These are phyloP conservation scores for Mycena citricolor DNA, from an alignment of 1,284 basidiomycete genomes.

Conservation along the genomic window DNA sequence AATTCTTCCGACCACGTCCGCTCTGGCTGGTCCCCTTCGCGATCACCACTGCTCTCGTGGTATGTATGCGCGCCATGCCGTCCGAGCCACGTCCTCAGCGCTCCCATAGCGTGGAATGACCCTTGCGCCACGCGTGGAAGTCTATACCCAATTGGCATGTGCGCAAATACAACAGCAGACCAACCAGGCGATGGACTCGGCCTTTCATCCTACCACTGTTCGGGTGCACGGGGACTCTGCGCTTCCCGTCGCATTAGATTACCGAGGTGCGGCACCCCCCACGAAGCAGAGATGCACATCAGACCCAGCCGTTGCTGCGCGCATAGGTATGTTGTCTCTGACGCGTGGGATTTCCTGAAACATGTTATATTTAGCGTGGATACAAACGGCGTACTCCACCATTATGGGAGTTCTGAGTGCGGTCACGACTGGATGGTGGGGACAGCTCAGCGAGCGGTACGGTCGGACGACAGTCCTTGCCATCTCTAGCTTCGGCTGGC, in stretches of 20 bases:
- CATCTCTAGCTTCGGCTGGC: slow-evolving; percentile 42
- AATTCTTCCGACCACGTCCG: slow-evolving; percentile 27
- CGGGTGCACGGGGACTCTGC: no score
- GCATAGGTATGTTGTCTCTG: slow-evolving; percentile 29
- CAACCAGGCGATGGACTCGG: no score
- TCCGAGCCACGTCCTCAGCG: not conserved
- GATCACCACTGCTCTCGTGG: slow-evolving; percentile 45
- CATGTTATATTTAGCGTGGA: slow-evolving; percentile 5
- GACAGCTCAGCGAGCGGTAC: slow-evolving; percentile 44
- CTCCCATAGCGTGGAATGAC: slow-evolving; percentile 42
- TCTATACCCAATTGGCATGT: slow-evolving; percentile 26
- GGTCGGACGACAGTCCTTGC: slow-evolving; percentile 47
- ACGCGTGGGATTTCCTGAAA: not conserved
- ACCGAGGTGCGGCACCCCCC: no score
- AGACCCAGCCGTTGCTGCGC: slow-evolving; percentile 12
- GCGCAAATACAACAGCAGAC: slow-evolving; percentile 37
- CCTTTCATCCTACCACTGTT: no score
- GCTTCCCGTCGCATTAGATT: no score
- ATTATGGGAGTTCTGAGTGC: slow-evolving; percentile 51
- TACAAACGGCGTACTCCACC: slow-evolving; percentile 40
- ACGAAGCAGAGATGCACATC: slow-evolving; percentile 11
- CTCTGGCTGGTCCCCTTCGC: slow-evolving; percentile 47
- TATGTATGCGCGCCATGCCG: slow-evolving; percentile 27
- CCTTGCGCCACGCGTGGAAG: slow-evolving; percentile 45
- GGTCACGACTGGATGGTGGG: slow-evolving; percentile 47